Base-by-base conservation (phyloP, 2,329 filamentous ascomycete species). In the Cordyceps pruinosa region DNA sequence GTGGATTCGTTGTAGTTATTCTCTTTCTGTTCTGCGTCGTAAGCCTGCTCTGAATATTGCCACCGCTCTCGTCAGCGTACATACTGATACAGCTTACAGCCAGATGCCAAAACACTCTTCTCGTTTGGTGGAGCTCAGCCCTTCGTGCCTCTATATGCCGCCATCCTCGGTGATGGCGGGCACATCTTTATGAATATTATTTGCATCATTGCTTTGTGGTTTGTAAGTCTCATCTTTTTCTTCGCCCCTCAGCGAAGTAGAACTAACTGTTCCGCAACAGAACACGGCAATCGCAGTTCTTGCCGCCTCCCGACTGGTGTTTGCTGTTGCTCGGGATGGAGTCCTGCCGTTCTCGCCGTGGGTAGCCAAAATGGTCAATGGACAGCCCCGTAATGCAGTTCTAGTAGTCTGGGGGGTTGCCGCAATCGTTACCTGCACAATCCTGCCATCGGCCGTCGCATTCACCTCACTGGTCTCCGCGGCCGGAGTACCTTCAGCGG, bases 161-260 rank as follows among this genome's bases (percentile, higher is more conserved):
- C 77, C 12, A 76, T 82, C 10, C 72, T 84, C 17, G 81, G 81
- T 2, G 67, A 77, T 48, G 75, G 79, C 5, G 81, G 78, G 0
- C 82, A 84, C 61, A 73, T 84, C n/a, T 73, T 83, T 58, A 84
- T 84, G 81, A 82, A 81, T 60, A 67, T 84, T n/a, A 68, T 84
- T 47, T 83, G 78, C 69, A 71, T 82, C 32, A 59, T 74, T 9
- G 73, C 75, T 0, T 63, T 78, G 2, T 77, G 75, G 75, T 77
- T 82, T 70, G 76, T 78, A 70, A 61, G 75, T 72, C 5, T 25
- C 1, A 25, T 13, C 15, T 5, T 28, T 13, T 1, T 5, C 1
- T 8, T 15, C 7, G 15, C 13, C 8, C 2, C 37, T 21, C 21
- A 1, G 19, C 15, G 12, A 34, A n/a, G 23, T n/a, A 5, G 4